A percentile compares a stretch with the other conserved stretches of the same genome.
These are phyloP conservation scores for Zoysia matrella DNA, from an alignment of 202 grass and related monocot species.

Conservation along the genomic window DNA sequence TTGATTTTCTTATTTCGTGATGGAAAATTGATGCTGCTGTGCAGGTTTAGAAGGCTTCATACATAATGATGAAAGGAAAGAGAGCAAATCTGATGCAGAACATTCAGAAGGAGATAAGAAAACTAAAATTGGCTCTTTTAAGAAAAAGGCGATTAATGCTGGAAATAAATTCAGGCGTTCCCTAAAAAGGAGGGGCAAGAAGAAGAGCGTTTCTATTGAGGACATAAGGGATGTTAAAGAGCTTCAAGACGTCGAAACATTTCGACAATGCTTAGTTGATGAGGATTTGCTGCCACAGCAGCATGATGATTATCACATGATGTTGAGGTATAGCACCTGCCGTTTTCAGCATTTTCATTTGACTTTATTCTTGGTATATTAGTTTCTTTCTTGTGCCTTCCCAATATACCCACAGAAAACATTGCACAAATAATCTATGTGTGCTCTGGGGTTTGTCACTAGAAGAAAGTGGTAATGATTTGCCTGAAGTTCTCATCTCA, in stretches of 20 bases:
- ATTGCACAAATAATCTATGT: conserved; percentile 17
- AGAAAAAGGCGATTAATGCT: conserved; percentile 89
- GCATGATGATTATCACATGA: conserved; percentile 99
- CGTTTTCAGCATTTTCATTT: conserved; percentile 14
- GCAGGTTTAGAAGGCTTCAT: conserved; percentile 74
- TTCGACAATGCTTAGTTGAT: conserved; percentile 68
- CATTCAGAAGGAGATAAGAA: conserved; percentile 85
- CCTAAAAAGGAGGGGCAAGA: conserved; percentile 80
- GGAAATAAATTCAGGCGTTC: conserved; percentile 97
- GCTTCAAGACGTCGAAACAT: conserved; percentile 77
- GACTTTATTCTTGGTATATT: conserved; percentile 12
- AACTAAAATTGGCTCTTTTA: conserved; percentile 85
- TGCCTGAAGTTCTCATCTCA: conserved; percentile 31
- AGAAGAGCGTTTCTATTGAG: conserved; percentile 76
- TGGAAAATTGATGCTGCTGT: background rate
- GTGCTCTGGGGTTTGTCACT: background rate
- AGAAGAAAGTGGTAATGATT: conserved; percentile 12
- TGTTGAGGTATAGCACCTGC: conserved; percentile 65
- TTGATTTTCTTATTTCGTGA: no score
- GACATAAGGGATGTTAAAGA: conserved; percentile 93
- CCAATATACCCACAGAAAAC: conserved; percentile 14
- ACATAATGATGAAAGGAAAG: conserved; percentile 70
- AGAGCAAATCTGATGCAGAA: conserved; percentile 76
- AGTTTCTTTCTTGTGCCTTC: conserved; percentile 2
- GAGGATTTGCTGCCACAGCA: conserved; percentile 79